Evolutionary conservation across 2,329 filamentous ascomycete genomes (phyloP), one percentile per base, ranked within the genome.

Genomic region (Tolypocladium paradoxum): DNA sequence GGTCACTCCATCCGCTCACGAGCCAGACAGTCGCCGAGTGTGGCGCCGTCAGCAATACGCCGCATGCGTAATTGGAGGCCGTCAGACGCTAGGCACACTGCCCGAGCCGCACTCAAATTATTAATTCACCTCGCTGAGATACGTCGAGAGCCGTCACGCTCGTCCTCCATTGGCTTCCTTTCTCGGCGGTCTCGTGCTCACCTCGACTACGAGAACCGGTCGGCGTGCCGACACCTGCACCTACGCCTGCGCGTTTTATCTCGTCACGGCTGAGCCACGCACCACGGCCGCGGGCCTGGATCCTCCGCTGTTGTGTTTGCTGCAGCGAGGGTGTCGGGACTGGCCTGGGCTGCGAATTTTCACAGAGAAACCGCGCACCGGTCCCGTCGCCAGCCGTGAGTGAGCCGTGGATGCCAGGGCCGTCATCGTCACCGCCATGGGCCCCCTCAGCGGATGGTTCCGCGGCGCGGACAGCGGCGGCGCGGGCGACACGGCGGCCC

Each of bases 371-470:
- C 35, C 35, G 35, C 35, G 35, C 35, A n/a, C 29, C 29, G 29
- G 29, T 8, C 29, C 29, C 29, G 29, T n/a, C 35, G n/a, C 12
- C 35, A 3, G 35, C 1, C 2, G 35, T n/a, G 35, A 37, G 35
- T n/a, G 35, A 37, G 27, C 27, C 43, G 43, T 11, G 24, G 43
- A 31, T 46, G 43, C 43, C 43, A 20, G 16, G 16, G 27, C 27
- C 18, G 27, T 8, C 24, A 45, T 14, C 36, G 46, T 31, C 49
- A 48, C 22, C 60, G 64, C 31, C 55, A 78, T 78, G 76, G 76
- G 72, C 63, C 71, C 72, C 52, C 62, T 81, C 29, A 66, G 73
- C 45, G 70, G 72, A 50, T 81, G 78, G 78, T 73, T 81, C 60
- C 75, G 77, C 58, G 71, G 71, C 46, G 57, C 65, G 27, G 69